Conservation (phyloP, 163 green algal genomes). For the Chlamydomonas reinhardtii region DNA sequence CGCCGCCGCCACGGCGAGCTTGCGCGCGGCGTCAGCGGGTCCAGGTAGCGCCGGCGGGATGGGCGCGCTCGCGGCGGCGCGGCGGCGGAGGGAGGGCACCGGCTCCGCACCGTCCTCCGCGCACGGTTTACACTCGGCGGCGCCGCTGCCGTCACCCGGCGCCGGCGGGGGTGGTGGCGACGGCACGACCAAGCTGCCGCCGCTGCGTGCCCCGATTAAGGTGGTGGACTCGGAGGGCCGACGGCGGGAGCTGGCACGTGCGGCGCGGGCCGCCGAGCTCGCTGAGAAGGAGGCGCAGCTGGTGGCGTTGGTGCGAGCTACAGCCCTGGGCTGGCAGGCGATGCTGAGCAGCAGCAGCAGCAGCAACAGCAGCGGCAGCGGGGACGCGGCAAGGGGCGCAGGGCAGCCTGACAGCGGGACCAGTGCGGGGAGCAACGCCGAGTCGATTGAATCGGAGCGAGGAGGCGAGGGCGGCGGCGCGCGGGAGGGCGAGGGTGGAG, state of each 20-base stretch:
- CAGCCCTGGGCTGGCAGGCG: not conserved
- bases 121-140: not conserved
- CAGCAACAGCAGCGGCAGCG: too few species aligned
- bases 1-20: too few species aligned
- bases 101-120: not conserved
- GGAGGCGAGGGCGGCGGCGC: too few species aligned
- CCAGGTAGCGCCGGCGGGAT: not conserved
- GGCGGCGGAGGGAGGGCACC: not conserved
- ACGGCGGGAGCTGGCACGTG: not conserved
- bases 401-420: too few species aligned
- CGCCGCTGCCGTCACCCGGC: not conserved
- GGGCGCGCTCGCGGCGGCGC: not conserved
- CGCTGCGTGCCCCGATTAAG: constrained; percentile 4
- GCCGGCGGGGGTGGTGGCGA: not conserved
- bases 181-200: constrained; percentile 27
- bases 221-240: not conserved
- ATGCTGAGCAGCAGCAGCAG: not conserved
- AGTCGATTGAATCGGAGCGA: too few species aligned
- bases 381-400: too few species aligned
- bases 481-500: not conserved
- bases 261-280: too few species aligned
- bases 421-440: too few species aligned
- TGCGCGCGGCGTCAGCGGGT: too few species aligned
- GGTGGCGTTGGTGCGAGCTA: constrained; percentile 22
- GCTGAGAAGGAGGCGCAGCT: constrained; percentile 8